Evolutionary conservation across 2,329 filamentous ascomycete species (phyloP).

Genomic region (Exophiala sp.): DNA sequence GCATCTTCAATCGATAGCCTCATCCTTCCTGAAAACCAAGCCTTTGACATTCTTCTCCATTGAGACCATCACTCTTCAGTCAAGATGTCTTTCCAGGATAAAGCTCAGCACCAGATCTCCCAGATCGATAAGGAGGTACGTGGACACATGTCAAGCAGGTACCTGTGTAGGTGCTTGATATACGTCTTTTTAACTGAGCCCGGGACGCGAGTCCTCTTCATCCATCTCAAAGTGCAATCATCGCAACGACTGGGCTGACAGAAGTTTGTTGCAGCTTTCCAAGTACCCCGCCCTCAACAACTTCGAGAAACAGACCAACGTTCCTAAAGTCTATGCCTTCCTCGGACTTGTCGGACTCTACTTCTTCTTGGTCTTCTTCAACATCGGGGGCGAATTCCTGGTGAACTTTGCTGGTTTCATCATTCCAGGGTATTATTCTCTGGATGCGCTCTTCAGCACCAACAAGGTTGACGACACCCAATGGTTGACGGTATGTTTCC

Average conservation of each 20-base stretch:
- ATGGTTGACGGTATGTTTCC: slow-evolving; percentile 53
- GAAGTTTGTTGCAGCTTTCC: slow-evolving; percentile 49
- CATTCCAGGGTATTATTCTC: slow-evolving; percentile 61
- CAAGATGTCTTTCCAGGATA: slow-evolving; percentile 51
- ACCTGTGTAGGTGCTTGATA: slow-evolving; percentile 6
- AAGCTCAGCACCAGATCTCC: slow-evolving; percentile 57
- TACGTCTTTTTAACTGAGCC: too few species aligned
- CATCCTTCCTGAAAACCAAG: neutral
- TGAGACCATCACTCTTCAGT: slow-evolving; percentile 2
- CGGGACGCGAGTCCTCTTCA: neutral
- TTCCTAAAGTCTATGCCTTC: slow-evolving; percentile 63
- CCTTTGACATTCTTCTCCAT: neutral
- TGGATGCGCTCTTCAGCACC: slow-evolving; percentile 57
- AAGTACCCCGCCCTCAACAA: slow-evolving; percentile 63
- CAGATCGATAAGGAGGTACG: slow-evolving; percentile 63
- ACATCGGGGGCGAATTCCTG: slow-evolving; percentile 63
- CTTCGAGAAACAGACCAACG: slow-evolving; percentile 61
- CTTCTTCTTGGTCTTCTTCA: slow-evolving; percentile 67
- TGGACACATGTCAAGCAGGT: slow-evolving; percentile 21
- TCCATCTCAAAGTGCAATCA: neutral
- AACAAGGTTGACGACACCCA: slow-evolving; percentile 60
- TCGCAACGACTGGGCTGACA: slow-evolving; percentile 4
- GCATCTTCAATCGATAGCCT: neutral
- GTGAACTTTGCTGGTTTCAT: slow-evolving; percentile 62
- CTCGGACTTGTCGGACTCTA: slow-evolving; percentile 60